Conservation (phyloP, 805 yeast species). For the Suhomyces emberorum region DNA sequence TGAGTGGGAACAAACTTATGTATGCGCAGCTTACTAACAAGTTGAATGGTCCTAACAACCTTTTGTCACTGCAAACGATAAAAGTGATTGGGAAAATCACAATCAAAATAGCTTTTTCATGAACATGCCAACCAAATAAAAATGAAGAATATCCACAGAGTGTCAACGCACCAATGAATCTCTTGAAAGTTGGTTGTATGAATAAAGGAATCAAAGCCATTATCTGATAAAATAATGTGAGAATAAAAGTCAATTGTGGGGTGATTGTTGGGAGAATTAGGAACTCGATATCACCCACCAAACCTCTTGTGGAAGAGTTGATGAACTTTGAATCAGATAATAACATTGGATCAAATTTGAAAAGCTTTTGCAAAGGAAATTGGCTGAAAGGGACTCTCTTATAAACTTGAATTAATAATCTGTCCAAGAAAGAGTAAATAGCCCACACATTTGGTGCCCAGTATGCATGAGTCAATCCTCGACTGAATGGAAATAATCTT, state of each 20-base stretch:
- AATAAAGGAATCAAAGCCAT: slow-evolving; percentile 71
- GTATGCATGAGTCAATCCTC: slow-evolving; percentile 96
- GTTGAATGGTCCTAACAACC: slow-evolving; percentile 68
- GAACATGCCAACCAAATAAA: slow-evolving; percentile 98
- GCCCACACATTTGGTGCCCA: slow-evolving; percentile 99
- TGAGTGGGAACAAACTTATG: slow-evolving; percentile 82
- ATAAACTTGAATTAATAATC: slow-evolving; percentile 53
- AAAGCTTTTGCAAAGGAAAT: slow-evolving; percentile 25
- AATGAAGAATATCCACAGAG: slow-evolving; percentile 90
- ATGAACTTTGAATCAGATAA: slow-evolving; percentile 30
- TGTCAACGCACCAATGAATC: slow-evolving; percentile 81
- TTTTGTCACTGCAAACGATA: slow-evolving; percentile 64
- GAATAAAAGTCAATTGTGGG: slow-evolving; percentile 71
- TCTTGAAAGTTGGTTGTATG: slow-evolving; percentile 66
- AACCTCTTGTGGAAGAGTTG: slow-evolving; percentile 63
- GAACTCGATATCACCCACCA: slow-evolving; percentile 89
- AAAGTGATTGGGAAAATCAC: slow-evolving; percentile 86
- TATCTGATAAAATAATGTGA: slow-evolving; percentile 82
- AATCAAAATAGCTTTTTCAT: slow-evolving; percentile 92
- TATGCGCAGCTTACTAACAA: slow-evolving; percentile 76
- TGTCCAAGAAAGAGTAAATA: slow-evolving; percentile 76
- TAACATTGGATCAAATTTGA: slow-evolving; percentile 46
- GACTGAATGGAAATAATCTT: slow-evolving; percentile 86
- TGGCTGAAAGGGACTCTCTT: slow-evolving; percentile 31
- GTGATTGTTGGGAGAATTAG: slow-evolving; percentile 74